Percentiles rank a stretch among this genome's conserved stretches.
Evolutionary conservation across 306 rosid species (phyloP).

Genomic region (Argentina anserina): DNA sequence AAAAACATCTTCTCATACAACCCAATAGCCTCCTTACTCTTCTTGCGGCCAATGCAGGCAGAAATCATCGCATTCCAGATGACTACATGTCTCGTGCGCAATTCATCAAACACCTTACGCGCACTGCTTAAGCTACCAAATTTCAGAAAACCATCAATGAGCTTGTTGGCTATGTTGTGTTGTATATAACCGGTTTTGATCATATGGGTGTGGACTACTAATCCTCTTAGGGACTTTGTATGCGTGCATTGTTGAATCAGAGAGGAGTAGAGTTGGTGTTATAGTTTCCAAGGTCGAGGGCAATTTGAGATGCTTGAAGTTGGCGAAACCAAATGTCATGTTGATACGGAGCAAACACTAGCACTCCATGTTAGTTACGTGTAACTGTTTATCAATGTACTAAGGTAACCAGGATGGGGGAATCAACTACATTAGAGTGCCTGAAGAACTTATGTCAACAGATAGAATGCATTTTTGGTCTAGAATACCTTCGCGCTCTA

Average conservation of each 20-base stretch:
- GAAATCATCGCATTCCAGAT: slow-evolving; percentile 62
- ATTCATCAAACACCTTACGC: slow-evolving; percentile 54
- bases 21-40: slow-evolving; percentile 44
- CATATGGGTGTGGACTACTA: slow-evolving; percentile 40
- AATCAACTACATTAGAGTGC: too few relatives aligned
- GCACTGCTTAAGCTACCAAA: slow-evolving; percentile 45
- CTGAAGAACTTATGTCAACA: too few relatives aligned
- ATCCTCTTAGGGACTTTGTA: slow-evolving; percentile 31
- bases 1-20: slow-evolving; percentile 43
- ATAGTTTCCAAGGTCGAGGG: neutral
- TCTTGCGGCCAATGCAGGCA: slow-evolving; percentile 31
- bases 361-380: neutral
- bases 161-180: slow-evolving; percentile 40
- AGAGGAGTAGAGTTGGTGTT: slow-evolving; percentile 26
- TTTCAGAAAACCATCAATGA: slow-evolving; percentile 47
- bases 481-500: too few relatives aligned
- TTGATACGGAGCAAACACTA: neutral
- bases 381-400: too few relatives aligned
- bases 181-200: slow-evolving; percentile 36
- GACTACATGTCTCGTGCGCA: slow-evolving; percentile 46
- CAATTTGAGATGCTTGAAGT: neutral
- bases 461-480: too few relatives aligned
- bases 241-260: slow-evolving; percentile 37
- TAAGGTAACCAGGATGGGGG: too few relatives aligned
- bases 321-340: neutral